Conservation (phyloP, 345 rosid species). For the Turnera subulata region DNA sequence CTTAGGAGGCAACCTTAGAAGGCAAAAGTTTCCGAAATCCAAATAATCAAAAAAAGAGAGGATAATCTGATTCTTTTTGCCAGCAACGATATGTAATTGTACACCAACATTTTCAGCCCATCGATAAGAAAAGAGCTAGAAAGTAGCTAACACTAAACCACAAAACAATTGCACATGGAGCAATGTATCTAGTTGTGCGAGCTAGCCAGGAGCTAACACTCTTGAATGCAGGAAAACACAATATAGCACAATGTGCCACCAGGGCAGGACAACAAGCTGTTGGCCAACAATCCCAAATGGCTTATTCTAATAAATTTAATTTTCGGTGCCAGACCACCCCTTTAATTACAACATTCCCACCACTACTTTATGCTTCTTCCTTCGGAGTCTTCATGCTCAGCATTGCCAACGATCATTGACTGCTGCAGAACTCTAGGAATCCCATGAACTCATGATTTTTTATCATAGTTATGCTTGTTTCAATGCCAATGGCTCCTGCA, state of each 20-base stretch:
- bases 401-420: constrained; percentile 42
- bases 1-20: no score
- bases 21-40: no score
- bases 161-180: background rate
- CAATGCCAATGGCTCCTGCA: constrained; percentile 67
- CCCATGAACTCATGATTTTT: constrained; percentile 83
- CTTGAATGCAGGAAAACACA: background rate
- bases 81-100: no score
- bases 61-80: no score
- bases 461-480: constrained; percentile 58
- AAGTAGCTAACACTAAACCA: background rate
- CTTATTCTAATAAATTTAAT: no score
- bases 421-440: constrained; percentile 65
- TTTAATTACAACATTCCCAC: background rate
- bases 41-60: no score
- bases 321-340: background rate
- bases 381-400: background rate
- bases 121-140: no score
- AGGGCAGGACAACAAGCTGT: constrained; percentile 49
- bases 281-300: constrained; percentile 31
- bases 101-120: no score
- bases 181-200: background rate
- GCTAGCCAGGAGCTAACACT: background rate
- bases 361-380: background rate
- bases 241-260: background rate